Percentiles rank a stretch among this genome's conserved stretches.
Conservation (phyloP, 2,329 filamentous ascomycete species). For the Ceratocystis variospora region DNA sequence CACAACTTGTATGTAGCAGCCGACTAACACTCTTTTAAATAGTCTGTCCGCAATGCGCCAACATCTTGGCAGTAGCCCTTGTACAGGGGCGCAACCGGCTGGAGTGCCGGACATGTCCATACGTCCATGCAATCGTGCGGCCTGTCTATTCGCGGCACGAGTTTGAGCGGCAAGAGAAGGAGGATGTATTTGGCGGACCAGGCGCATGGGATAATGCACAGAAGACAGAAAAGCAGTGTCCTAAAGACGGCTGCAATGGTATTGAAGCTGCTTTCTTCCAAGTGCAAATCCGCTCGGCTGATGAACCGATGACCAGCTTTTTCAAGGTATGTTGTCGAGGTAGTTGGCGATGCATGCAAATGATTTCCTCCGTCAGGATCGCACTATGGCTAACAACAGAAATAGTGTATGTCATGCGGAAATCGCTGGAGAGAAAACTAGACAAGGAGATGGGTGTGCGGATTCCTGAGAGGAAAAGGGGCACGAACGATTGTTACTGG, state of each 20-base stretch:
- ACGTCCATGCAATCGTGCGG: constrained; percentile 68
- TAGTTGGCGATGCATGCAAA: constrained; percentile 7
- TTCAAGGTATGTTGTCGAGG: constrained; percentile 50
- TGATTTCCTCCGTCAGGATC: not conserved
- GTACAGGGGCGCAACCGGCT: constrained; percentile 60
- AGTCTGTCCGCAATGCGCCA: constrained; percentile 77
- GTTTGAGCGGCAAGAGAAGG: constrained; percentile 75
- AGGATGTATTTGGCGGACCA: constrained; percentile 78
- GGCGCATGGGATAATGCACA: constrained; percentile 86
- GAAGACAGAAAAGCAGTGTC: constrained; percentile 70
- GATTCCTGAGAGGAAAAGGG: not conserved
- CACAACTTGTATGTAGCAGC: not conserved
- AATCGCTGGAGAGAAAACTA: constrained; percentile 55
- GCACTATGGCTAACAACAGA: not conserved
- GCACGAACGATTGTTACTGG: not conserved
- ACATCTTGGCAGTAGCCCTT: constrained; percentile 62
- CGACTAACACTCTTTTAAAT: constrained; percentile 20
- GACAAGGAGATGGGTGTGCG: constrained; percentile 8
- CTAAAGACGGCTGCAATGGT: constrained; percentile 65
- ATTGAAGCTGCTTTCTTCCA: constrained; percentile 86
- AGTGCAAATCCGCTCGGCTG: constrained; percentile 92
- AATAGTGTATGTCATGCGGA: constrained; percentile 53
- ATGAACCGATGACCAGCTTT: constrained; percentile 97
- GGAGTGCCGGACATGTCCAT: constrained; percentile 91
- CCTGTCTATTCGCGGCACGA: constrained; percentile 70